Evolutionary conservation across 2,329 filamentous ascomycete species (phyloP).

Genomic region (Aspergillus amoenus): DNA sequence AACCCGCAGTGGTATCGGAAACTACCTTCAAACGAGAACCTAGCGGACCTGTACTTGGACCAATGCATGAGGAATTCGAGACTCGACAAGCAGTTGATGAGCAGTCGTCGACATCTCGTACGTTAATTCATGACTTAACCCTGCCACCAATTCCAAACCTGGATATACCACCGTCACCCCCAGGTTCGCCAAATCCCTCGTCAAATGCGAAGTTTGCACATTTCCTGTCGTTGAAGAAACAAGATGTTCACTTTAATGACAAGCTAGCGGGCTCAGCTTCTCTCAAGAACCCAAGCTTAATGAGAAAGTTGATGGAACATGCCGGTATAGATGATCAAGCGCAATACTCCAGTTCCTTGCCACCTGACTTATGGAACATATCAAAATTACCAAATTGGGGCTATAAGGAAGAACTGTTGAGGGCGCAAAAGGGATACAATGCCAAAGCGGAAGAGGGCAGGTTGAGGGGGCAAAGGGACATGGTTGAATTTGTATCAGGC

Average conservation of each 20-base stretch:
- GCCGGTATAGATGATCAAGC: constrained; percentile 54
- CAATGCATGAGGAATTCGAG: constrained; percentile 28
- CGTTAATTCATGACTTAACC: constrained; percentile 58
- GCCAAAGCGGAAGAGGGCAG: constrained; percentile 37
- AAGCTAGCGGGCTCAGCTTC: constrained; percentile 58
- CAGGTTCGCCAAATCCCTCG: constrained; percentile 44
- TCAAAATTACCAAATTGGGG: constrained; percentile 42
- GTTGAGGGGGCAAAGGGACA: constrained; percentile 32
- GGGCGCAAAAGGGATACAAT: constrained; percentile 40
- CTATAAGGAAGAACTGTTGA: constrained; percentile 49
- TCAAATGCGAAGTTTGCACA: constrained; percentile 58
- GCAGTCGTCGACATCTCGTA: constrained; percentile 47
- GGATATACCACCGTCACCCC: constrained; percentile 47
- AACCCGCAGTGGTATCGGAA: constrained; percentile 2
- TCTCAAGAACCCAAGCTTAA: constrained; percentile 59
- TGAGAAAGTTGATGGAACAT: constrained; percentile 58
- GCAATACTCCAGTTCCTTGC: constrained; percentile 55
- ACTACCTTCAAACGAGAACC: constrained; percentile 14
- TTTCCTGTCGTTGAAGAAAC: constrained; percentile 62
- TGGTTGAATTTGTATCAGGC: constrained; percentile 41
- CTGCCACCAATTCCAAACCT: constrained; percentile 46
- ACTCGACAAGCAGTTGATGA: constrained; percentile 14
- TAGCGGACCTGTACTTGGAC: constrained; percentile 37
- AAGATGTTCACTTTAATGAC: constrained; percentile 64
- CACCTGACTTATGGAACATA: constrained; percentile 42